Evolutionary conservation across 805 yeast species (phyloP).

Genomic region (Candida sakaeoensis): DNA sequence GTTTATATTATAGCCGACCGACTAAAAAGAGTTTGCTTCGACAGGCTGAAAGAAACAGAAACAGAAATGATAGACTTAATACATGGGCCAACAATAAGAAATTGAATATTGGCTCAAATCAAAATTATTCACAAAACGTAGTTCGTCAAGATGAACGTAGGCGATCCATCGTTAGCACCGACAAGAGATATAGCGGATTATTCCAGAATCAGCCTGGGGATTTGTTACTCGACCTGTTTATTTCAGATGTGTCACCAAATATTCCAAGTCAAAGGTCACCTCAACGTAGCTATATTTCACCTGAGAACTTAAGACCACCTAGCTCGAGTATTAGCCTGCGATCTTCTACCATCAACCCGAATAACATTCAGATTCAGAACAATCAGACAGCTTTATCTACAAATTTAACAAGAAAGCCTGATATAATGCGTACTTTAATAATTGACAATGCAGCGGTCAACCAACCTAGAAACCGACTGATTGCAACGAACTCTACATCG

Average conservation of each 20-base stretch:
- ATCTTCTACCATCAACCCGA: too few species aligned
- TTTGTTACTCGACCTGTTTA: conserved; percentile 27
- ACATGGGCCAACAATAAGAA: background rate
- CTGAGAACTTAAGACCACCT: background rate
- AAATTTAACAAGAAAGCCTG: too few species aligned
- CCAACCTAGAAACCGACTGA: too few species aligned
- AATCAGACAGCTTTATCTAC: too few species aligned
- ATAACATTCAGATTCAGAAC: too few species aligned
- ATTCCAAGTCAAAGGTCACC: background rate
- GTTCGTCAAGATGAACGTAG: background rate
- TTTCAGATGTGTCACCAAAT: background rate
- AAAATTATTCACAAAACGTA: background rate
- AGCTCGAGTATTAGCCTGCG: too few species aligned
- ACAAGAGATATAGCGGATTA: conserved; percentile 25
- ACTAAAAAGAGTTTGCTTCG: conserved; percentile 3
- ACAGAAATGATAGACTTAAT: background rate
- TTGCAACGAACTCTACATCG: too few species aligned
- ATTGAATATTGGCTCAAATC: background rate
- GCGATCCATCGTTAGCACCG: background rate
- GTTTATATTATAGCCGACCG: conserved; percentile 1
- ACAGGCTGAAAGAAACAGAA: conserved; percentile 5
- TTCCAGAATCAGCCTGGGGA: conserved; percentile 54
- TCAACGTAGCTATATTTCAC: background rate
- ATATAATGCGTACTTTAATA: too few species aligned
- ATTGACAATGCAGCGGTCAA: too few species aligned